Base-by-base conservation (phyloP, 2,329 filamentous ascomycete genomes). In the Paecilomyces dactylethromorphus region DNA sequence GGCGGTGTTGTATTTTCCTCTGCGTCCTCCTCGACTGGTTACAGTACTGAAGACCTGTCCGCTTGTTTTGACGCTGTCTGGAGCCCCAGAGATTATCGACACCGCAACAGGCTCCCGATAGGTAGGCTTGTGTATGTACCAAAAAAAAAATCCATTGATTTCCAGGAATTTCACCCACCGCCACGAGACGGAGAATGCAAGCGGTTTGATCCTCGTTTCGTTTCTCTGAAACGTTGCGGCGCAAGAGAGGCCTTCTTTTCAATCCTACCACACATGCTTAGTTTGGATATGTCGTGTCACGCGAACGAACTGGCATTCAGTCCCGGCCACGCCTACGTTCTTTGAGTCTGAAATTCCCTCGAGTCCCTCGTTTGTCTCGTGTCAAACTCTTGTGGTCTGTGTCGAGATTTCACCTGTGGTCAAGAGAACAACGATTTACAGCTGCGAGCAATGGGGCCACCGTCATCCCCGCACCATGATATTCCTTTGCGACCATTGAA, bases 231-330 rank as follows among this genome's bases (percentile, higher is more conserved):
- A 45, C 39, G 39, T 18, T 45, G 39, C 39, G 39, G 39, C 39
- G 39, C 39, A 45, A 45, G 39, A 45, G 18, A 45, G 39, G 39
- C 39, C 39, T 18, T 29, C 26, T 45, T 45, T 45, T n/a, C 24
- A n/a, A 45, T 39, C 33, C 15, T 21, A 45, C 39, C 32, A 32
- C 24, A 10, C 54, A 45, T 15, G 18, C 24, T 54, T 56, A 57
- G 56, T 62, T 63, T 63, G 66, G 65, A 65, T 65, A 71, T 71
- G 69, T 69, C 66, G 64, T 69, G 66, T 66, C 65, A 61, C 64
- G 63, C 60, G 63, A 62, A 66, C 66, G 53, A 56, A 60, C 61
- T 66, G 57, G 62, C 60, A 65, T 69, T 64, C 64, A 57, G 59
- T 60, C 59, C 63, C 64, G 68, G 68, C 63, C 64, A 60, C 62